Evolutionary conservation across 805 yeast species (phyloP).

Genomic region (Candida silvatica): DNA sequence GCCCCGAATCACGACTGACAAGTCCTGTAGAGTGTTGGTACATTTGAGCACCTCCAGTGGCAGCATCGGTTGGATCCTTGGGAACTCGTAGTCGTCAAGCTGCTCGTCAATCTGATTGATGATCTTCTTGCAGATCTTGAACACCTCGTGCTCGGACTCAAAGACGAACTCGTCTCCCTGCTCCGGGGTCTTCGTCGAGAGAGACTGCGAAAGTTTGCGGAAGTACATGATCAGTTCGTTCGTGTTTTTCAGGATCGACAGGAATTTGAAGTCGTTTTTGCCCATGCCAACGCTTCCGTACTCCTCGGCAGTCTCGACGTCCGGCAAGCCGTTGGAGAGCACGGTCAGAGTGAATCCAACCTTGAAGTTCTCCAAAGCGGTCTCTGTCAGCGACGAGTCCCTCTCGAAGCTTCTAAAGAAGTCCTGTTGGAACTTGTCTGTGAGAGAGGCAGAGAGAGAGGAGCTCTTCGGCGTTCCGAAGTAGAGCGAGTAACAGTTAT

Average conservation of each 20-base stretch:
- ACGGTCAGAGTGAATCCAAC: slow-evolving; percentile 19
- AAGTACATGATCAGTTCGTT: slow-evolving; percentile 13
- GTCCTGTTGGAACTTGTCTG: slow-evolving; percentile 9
- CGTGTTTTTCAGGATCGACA: slow-evolving; percentile 17
- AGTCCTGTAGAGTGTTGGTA: slow-evolving; percentile 13
- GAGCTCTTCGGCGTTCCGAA: slow-evolving; percentile 33
- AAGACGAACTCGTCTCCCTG: slow-evolving; percentile 17
- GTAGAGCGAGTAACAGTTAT: slow-evolving; percentile 41
- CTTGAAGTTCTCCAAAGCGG: slow-evolving; percentile 13
- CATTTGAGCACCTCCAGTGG: slow-evolving; percentile 19
- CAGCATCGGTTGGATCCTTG: slow-evolving; percentile 18
- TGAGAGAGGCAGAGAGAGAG: slow-evolving; percentile 13
- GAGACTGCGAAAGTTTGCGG: slow-evolving; percentile 1
- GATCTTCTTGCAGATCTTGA: slow-evolving; percentile 19
- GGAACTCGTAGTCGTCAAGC: slow-evolving; percentile 20
- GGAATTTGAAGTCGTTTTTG: slow-evolving; percentile 18
- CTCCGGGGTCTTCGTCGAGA: not conserved
- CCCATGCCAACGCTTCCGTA: slow-evolving; percentile 7
- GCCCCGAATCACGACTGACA: slow-evolving; percentile 12
- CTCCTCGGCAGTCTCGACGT: slow-evolving; percentile 8
- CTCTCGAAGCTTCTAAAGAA: slow-evolving; percentile 10
- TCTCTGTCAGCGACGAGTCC: slow-evolving; percentile 4
- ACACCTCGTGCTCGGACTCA: slow-evolving; percentile 22
- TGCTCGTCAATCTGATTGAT: slow-evolving; percentile 22
- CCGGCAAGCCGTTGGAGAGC: slow-evolving; percentile 11